Evolutionary conservation across 1,284 basidiomycete genomes (phyloP).

Genomic region (Tilletia setariae): DNA sequence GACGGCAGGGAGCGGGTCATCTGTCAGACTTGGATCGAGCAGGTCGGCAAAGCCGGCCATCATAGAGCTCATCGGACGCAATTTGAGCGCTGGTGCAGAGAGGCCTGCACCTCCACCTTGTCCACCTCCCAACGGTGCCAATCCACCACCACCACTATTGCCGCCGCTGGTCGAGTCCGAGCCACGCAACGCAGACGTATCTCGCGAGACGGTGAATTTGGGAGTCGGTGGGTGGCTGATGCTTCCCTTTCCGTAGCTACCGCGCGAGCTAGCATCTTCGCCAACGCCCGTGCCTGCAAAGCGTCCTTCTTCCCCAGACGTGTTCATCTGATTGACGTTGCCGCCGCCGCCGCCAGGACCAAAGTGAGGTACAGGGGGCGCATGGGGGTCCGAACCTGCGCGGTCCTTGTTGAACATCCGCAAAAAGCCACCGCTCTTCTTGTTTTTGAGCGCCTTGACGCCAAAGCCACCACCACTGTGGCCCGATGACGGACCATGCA

Average conservation of each 20-base stretch:
- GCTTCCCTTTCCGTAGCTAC: neutral
- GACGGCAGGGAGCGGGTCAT: conserved; percentile 5
- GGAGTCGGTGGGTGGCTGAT: neutral
- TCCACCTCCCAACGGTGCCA: neutral
- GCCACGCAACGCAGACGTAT: neutral
- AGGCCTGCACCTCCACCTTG: neutral
- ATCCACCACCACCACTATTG: neutral
- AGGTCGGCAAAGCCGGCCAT: conserved; percentile 40
- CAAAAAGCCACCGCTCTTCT: conserved; percentile 43
- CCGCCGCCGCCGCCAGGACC: neutral
- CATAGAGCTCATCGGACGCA: conserved; percentile 41
- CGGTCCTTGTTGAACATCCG: conserved; percentile 43
- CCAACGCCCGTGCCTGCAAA: neutral
- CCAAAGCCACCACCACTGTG: neutral
- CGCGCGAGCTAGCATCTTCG: neutral
- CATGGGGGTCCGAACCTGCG: conserved; percentile 14
- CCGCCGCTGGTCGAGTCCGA: neutral
- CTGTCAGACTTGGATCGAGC: conserved; percentile 30
- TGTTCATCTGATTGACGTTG: too few relatives aligned
- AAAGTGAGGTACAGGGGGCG: conserved; percentile 6
- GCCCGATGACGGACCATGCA: neutral
- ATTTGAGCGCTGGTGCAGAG: conserved; percentile 29
- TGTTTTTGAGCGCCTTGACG: conserved; percentile 34
- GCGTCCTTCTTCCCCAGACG: neutral
- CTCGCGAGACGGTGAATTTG: conserved; percentile 7